Evolutionary conservation across 768 basidiomycete species (phyloP).

Genomic region (Russula abietina): DNA sequence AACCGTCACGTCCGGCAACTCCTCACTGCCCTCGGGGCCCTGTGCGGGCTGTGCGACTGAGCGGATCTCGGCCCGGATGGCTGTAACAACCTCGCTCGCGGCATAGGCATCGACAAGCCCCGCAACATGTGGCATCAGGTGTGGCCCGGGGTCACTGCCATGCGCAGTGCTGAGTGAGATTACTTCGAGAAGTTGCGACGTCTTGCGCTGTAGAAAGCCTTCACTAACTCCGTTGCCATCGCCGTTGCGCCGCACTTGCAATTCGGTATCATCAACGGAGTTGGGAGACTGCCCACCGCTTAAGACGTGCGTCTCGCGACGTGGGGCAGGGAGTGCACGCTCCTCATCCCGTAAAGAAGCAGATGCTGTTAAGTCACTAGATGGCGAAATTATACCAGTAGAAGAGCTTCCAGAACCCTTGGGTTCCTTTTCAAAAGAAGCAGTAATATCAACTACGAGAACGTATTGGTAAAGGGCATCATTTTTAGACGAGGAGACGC

Average conservation of each 20-base stretch:
- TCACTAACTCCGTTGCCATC: constrained; percentile 36
- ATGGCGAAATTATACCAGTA: constrained; percentile 28
- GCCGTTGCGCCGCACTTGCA: constrained; percentile 41
- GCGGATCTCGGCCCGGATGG: constrained; percentile 57
- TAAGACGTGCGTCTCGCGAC: neutral
- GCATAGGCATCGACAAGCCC: constrained; percentile 70
- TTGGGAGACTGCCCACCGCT: constrained; percentile 31
- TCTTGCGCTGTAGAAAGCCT: constrained; percentile 59
- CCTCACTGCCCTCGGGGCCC: constrained; percentile 34
- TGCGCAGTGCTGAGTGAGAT: constrained; percentile 37
- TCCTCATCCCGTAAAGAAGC: constrained; percentile 63
- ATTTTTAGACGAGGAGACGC: constrained; percentile 27
- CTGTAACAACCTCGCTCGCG: constrained; percentile 56
- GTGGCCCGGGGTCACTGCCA: constrained; percentile 30
- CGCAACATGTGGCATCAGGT: constrained; percentile 53
- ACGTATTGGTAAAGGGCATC: constrained; percentile 4
- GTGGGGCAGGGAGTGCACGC: constrained; percentile 39
- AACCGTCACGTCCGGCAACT: constrained; percentile 59
- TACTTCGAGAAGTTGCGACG: constrained; percentile 64
- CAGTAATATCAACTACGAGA: constrained; percentile 41
- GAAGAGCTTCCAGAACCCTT: constrained; percentile 32
- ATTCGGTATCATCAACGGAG: constrained; percentile 45
- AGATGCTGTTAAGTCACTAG: constrained; percentile 30
- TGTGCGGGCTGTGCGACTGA: constrained; percentile 32
- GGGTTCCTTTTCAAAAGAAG: constrained; percentile 38